Conservation (phyloP, 345 rosid species). For the Kernera saxatilis region DNA sequence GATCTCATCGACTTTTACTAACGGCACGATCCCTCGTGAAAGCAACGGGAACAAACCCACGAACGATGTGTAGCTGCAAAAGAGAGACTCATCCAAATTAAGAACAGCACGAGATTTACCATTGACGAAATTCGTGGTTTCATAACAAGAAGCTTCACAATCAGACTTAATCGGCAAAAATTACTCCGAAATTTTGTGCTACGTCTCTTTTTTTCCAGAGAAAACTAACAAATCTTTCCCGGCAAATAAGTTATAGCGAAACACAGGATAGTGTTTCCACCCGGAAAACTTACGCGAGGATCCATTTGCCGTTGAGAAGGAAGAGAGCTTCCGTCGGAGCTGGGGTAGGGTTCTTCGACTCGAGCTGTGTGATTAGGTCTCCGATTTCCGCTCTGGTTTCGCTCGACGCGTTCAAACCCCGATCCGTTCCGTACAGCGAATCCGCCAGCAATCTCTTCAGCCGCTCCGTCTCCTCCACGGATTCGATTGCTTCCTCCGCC, state of each 20-base stretch:
- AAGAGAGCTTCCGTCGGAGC: constrained; percentile 79
- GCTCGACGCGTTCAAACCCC: constrained; percentile 68
- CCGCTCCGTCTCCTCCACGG: constrained; percentile 41
- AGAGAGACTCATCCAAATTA: background rate
- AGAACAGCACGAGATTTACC: background rate
- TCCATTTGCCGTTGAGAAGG: constrained; percentile 90
- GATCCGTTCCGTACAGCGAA: constrained; percentile 70
- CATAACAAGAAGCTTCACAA: background rate
- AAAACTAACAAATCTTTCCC: background rate
- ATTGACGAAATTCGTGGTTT: background rate
- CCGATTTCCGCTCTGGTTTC: constrained; percentile 88
- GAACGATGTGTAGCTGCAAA: constrained; percentile 79
- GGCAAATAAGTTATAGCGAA: background rate
- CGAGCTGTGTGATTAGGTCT: constrained; percentile 86
- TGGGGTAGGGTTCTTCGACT: constrained; percentile 79
- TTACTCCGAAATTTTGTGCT: background rate
- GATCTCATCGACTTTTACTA: constrained; percentile 84
- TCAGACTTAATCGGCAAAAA: background rate
- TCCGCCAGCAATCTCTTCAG: constrained; percentile 60
- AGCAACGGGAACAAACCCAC: constrained; percentile 70
- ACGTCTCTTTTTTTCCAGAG: background rate
- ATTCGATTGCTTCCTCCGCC: constrained; percentile 40
- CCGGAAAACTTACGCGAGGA: constrained; percentile 60
- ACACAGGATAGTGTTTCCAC: background rate
- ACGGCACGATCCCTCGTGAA: constrained; percentile 51